Conservation (phyloP, 2,329 filamentous ascomycete species). For the Paraphaeosphaeria sporulosa region DNA sequence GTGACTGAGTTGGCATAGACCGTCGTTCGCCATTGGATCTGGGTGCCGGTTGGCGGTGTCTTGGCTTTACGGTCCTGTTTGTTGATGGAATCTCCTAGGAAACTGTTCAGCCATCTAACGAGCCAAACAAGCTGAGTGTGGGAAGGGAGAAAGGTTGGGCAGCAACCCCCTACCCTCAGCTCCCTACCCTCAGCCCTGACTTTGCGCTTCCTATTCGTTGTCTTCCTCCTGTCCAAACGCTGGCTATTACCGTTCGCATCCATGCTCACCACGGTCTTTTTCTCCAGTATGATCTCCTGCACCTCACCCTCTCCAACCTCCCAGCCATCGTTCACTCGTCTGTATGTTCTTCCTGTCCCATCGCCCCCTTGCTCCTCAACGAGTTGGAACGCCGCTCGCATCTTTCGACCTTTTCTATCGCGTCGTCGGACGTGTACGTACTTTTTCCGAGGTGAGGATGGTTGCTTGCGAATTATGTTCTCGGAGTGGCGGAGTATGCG, state of each 20-base stretch:
- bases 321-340: neutral
- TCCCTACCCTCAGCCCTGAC: neutral
- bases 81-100: neutral
- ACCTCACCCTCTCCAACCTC: neutral
- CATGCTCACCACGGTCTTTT: neutral
- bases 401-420: neutral
- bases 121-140: neutral
- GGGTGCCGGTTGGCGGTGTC: neutral
- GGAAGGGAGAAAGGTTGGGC: neutral
- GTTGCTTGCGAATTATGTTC: neutral
- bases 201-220: neutral
- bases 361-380: neutral
- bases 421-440: slow-evolving; percentile 9
- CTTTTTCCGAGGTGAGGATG: neutral
- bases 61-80: neutral
- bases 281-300: slow-evolving; percentile 6
- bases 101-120: neutral
- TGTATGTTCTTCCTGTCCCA: neutral
- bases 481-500: neutral
- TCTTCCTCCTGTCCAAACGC: neutral
- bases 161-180: neutral
- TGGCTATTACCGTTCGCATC: neutral
- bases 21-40: neutral
- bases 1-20: neutral
- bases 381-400: neutral